Evolutionary conservation across 1,284 basidiomycete species (phyloP).

Genomic region (Abortiporus biennis): DNA sequence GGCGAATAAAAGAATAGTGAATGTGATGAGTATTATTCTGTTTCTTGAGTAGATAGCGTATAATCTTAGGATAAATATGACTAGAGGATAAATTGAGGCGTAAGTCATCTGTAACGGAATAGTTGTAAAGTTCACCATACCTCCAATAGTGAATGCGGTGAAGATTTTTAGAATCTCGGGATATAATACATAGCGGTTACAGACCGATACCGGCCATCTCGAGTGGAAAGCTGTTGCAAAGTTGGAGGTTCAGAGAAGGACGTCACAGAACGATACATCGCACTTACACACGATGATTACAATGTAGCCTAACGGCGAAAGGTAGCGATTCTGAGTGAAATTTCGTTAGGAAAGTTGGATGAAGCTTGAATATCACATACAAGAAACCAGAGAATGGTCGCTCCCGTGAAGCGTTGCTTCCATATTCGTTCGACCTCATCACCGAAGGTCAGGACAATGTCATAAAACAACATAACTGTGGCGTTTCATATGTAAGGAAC

Average conservation of each 20-base stretch:
- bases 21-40: conserved; percentile 1
- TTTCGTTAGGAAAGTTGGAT: background rate
- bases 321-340: conserved; percentile 18
- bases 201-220: conserved; percentile 18
- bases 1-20: conserved; percentile 3
- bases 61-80: conserved; percentile 16
- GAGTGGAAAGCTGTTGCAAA: conserved; percentile 17
- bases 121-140: conserved; percentile 9
- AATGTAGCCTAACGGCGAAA: conserved; percentile 22
- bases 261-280: background rate
- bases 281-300: conserved; percentile 21
- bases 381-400: conserved; percentile 21
- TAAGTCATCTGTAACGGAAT: background rate
- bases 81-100: conserved; percentile 8
- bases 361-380: conserved; percentile 10
- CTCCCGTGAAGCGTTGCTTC: conserved; percentile 23
- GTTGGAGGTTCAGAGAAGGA: background rate
- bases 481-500: background rate
- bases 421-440: conserved; percentile 25
- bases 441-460: conserved; percentile 22
- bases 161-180: conserved; percentile 22
- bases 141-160: conserved; percentile 17
- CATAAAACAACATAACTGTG: conserved; percentile 23
- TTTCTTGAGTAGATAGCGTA: conserved; percentile 9
- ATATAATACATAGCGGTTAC: conserved; percentile 21